These are phyloP conservation scores for Lasiosphaeriaceae sp. DNA, from an alignment of 495 filamentous ascomycete species.

Conservation along the genomic window DNA sequence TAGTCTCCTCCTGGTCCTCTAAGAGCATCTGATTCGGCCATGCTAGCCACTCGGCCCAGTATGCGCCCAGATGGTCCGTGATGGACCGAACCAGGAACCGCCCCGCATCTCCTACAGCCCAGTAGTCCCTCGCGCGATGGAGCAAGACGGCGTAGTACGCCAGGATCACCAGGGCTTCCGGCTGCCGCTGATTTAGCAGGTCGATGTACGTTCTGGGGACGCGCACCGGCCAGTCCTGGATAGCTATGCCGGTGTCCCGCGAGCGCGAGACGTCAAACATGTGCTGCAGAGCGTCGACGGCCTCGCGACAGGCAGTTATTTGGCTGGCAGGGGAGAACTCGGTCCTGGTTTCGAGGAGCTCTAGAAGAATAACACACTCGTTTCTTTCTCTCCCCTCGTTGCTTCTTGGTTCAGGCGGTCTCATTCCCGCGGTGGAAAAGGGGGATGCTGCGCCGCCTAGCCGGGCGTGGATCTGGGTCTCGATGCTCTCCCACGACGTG, in stretches of 20 bases:
- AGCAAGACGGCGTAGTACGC: conserved; percentile 38
- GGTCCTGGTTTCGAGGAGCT: neutral
- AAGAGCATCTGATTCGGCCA: conserved; percentile 7
- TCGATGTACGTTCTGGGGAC: conserved; percentile 30
- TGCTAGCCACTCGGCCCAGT: conserved; percentile 12
- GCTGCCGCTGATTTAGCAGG: conserved; percentile 24
- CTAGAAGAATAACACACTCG: conserved; percentile 4
- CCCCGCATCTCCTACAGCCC: conserved; percentile 38
- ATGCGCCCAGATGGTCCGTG: conserved; percentile 4
- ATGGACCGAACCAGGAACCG: conserved; percentile 12
- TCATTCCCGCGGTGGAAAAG: neutral
- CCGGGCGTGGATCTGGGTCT: neutral
- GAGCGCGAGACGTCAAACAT: conserved; percentile 1
- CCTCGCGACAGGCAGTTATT: neutral
- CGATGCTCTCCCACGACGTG: conserved; percentile 23
- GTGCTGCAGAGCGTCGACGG: conserved; percentile 9
- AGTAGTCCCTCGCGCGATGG: conserved; percentile 29
- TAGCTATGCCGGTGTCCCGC: neutral
- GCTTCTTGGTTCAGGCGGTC: neutral
- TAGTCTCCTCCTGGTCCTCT: too few species aligned
- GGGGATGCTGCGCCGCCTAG: neutral
- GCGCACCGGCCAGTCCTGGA: conserved; percentile 31
- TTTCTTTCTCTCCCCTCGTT: neutral
- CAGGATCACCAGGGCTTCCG: conserved; percentile 43
- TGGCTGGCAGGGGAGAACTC: neutral